A percentile compares a stretch with the other conserved stretches of the same genome.
phyloP scores from a whole-genome alignment of 345 rosid genomes.

The Hibiscus syriacus region DNA sequence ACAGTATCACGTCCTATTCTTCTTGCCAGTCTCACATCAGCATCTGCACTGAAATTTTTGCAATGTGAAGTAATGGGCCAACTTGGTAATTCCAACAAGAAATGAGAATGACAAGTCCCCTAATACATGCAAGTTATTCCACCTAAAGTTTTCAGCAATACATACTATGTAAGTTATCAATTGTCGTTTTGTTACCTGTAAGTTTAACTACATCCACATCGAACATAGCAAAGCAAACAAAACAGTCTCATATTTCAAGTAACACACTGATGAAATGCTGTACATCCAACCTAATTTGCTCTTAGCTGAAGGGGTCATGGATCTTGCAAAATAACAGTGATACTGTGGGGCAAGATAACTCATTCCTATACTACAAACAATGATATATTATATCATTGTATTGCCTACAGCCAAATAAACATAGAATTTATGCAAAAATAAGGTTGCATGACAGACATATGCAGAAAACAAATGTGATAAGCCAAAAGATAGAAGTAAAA shows the following conservation, averaged over 20 bases:
- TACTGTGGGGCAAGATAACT: not conserved
- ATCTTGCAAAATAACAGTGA: not conserved
- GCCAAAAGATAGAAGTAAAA: not conserved
- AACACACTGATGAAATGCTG: not conserved
- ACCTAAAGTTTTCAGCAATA: not conserved
- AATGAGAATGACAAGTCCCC: not conserved
- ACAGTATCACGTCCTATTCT: slow-evolving; percentile 89
- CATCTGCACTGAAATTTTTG: slow-evolving; percentile 70
- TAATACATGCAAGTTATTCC: slow-evolving; percentile 4
- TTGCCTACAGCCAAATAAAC: not conserved
- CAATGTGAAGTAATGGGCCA: slow-evolving; percentile 31
- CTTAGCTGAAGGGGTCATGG: not conserved
- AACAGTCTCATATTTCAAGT: not conserved
- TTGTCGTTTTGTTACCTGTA: not conserved
- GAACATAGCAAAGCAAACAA: not conserved
- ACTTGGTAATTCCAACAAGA: slow-evolving; percentile 18
- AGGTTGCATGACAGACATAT: not conserved
- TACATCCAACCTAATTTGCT: not conserved
- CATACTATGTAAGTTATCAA: not conserved
- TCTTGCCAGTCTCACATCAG: slow-evolving; percentile 98
- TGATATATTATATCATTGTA: not conserved
- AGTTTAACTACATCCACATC: not conserved
- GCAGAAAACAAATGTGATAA: not conserved
- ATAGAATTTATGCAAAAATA: not conserved
- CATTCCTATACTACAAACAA: not conserved